Evolutionary conservation across 805 yeast genomes (phyloP).

Genomic region (Yarrowia sp.): DNA sequence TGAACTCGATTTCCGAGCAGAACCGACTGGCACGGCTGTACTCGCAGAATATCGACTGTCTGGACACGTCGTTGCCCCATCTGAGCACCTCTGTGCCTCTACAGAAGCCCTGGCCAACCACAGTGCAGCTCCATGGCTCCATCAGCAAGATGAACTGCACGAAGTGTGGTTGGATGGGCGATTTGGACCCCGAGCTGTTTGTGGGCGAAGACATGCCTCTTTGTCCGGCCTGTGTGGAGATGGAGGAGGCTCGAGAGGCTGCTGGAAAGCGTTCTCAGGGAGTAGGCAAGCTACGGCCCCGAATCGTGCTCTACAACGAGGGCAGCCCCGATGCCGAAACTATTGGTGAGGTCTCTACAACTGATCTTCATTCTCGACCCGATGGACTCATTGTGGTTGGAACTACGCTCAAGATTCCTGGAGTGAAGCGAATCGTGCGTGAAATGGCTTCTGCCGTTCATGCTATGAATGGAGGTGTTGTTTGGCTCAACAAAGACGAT

Average conservation of each 20-base stretch:
- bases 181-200: conserved; percentile 62
- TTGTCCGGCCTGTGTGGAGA: conserved; percentile 71
- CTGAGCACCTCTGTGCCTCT: conserved; percentile 61
- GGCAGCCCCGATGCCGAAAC: conserved; percentile 87
- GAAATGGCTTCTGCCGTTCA: conserved; percentile 67
- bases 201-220: conserved; percentile 55
- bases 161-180: conserved; percentile 68
- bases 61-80: conserved; percentile 66
- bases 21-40: conserved; percentile 75
- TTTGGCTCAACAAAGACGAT: conserved; percentile 67
- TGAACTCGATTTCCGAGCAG: conserved; percentile 65
- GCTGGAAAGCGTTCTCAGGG: conserved; percentile 73
- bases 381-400: conserved; percentile 85
- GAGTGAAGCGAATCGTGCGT: conserved; percentile 66
- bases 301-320: conserved; percentile 75
- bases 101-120: conserved; percentile 57
- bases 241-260: conserved; percentile 61
- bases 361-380: conserved; percentile 68
- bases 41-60: conserved; percentile 86
- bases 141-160: conserved; percentile 75
- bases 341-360: conserved; percentile 75
- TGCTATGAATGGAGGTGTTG: conserved; percentile 62
- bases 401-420: conserved; percentile 82
- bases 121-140: conserved; percentile 87
- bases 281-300: conserved; percentile 66